phyloP scores from a whole-genome alignment of 257 asterid genomes.

The Craterostigma plantagineum region DNA sequence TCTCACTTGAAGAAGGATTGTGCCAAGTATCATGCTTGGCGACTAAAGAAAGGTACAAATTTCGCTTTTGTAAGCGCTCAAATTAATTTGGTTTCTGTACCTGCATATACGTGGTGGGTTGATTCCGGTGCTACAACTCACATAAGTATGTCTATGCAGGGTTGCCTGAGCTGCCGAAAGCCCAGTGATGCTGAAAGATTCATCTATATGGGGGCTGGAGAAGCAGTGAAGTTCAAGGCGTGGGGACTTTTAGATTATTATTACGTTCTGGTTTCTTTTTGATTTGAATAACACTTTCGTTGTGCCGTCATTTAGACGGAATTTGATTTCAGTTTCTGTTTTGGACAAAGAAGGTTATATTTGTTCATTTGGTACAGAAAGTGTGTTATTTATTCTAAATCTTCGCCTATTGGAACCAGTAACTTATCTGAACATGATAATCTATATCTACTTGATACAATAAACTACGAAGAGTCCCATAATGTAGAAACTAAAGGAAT shows the following conservation, averaged over 20 bases:
- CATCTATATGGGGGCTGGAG: constrained; percentile 1
- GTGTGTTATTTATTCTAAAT: not conserved
- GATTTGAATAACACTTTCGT: too few species aligned
- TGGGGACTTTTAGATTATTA: too few species aligned
- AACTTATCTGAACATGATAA: not conserved
- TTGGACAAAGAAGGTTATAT: not conserved
- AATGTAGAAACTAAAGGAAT: not conserved
- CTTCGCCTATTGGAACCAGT: not conserved
- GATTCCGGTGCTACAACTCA: constrained; percentile 1
- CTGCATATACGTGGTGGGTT: constrained; percentile 4
- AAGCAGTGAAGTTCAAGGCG: too few species aligned
- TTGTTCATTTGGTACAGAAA: not conserved
- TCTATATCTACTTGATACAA: not conserved
- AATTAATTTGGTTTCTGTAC: constrained; percentile 4
- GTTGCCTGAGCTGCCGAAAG: not conserved
- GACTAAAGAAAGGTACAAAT: constrained; percentile 1
- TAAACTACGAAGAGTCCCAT: not conserved
- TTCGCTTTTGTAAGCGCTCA: too few species aligned
- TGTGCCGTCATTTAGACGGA: not conserved
- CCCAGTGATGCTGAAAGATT: constrained; percentile 6
- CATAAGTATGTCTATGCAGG: constrained; percentile 6
- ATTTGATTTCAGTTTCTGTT: not conserved
- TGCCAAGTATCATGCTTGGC: not conserved
- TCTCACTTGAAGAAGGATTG: not conserved
- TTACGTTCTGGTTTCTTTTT: too few species aligned